These are phyloP conservation scores for Aspergillus sergii DNA, from an alignment of 2,329 filamentous ascomycete genomes.

Conservation along the genomic window DNA sequence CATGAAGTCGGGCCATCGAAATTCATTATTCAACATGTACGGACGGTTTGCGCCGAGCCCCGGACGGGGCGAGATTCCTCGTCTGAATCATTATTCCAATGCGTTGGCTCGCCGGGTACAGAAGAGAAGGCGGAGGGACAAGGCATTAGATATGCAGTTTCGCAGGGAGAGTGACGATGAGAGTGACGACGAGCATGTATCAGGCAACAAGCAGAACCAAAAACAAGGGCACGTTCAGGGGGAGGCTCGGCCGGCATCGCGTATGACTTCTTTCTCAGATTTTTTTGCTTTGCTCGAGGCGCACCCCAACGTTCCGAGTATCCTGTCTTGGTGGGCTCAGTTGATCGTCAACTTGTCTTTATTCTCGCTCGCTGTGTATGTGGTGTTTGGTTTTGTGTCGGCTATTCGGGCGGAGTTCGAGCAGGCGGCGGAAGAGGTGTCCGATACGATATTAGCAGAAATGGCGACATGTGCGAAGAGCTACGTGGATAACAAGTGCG, in stretches of 20 bases:
- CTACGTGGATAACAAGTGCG: slow-evolving; percentile 77
- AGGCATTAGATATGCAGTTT: slow-evolving; percentile 47
- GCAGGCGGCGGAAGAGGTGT: slow-evolving; percentile 69
- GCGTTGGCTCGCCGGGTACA: slow-evolving; percentile 49
- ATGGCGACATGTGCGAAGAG: slow-evolving; percentile 74
- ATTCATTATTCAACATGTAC: slow-evolving; percentile 45
- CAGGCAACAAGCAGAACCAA: slow-evolving; percentile 30
- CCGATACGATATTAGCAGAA: slow-evolving; percentile 69
- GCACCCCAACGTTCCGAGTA: slow-evolving; percentile 66
- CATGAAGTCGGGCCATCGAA: slow-evolving; percentile 38
- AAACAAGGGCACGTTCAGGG: slow-evolving; percentile 20
- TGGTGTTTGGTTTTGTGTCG: slow-evolving; percentile 69
- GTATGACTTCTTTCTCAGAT: slow-evolving; percentile 46
- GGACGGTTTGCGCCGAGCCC: slow-evolving; percentile 52
- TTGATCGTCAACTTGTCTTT: slow-evolving; percentile 56
- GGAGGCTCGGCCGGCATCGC: slow-evolving; percentile 29
- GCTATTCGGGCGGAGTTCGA: slow-evolving; percentile 76
- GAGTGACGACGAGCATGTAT: slow-evolving; percentile 37
- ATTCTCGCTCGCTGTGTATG: slow-evolving; percentile 57
- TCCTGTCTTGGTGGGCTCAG: slow-evolving; percentile 68
- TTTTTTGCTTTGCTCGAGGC: slow-evolving; percentile 65
- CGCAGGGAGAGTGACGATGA: slow-evolving; percentile 46
- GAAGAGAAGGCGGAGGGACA: slow-evolving; percentile 53
- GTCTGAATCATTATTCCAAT: slow-evolving; percentile 51
- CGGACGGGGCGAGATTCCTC: slow-evolving; percentile 67